Base-by-base conservation (phyloP, 139 green algal species). In the Volvox africanus region DNA sequence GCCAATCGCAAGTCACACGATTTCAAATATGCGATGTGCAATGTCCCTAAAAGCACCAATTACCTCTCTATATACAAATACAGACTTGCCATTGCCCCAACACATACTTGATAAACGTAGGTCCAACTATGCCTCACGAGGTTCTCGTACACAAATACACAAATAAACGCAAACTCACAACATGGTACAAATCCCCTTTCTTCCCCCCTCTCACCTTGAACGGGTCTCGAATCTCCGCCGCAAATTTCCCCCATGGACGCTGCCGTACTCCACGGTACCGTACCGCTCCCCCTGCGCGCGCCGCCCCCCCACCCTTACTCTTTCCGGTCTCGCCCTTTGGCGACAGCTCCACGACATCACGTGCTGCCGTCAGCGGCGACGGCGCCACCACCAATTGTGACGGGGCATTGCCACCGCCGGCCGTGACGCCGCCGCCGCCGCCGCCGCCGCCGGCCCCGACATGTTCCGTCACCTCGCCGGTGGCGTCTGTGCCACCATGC, bases 241-340 rank as follows among this genome's bases (percentile, higher is more conserved):
- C 93, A 44, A 89, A 96, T 88, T 96, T 96, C 69, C 94, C 94
- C 94, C 93, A 96, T 0, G 94, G 93, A 55, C 94, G 91, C 73
- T 94, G 93, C 35, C 94, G 84, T 65, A 96, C 93, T 6, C 94
- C 94, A 20, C 98, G 91, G 92, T 97, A 99, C n/a, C 95, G 96
- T 89, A 97, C 97, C 80, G 94, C 95, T 28, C 86, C 91, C 69
- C 65, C 88, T 18, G 81, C 61, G 61, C 80, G 68, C 37, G 82
- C 78, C 55, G 82, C 76, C n/a, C 82, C 82, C 21, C 62, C 35
- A 1, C 62, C 83, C 65, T 55, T 55, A 55, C 44, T 55, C 44
- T 9, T 55, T 55, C 44, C 44, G 5, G 44, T 55, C 5, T 55
- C 44, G 44, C 44, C 44, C 44, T 55, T 55, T 9, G 83, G 83